Base-by-base conservation (phyloP, 768 basidiomycete species). In the Boletus rubroflammeus region DNA sequence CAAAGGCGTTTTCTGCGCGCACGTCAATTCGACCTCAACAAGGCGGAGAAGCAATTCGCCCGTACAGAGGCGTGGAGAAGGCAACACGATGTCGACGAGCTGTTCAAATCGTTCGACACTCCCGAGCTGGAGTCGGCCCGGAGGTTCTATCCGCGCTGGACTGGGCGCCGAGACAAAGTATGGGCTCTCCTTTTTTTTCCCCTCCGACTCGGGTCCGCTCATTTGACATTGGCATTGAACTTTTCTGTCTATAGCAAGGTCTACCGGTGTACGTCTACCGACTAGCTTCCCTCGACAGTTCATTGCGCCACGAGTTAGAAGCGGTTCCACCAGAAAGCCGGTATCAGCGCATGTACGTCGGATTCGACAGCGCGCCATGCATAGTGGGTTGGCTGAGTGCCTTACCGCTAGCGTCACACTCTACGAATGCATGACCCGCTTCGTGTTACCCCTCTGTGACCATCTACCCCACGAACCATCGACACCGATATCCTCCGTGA, bases 1-100 rank as follows among this genome's bases (percentile, higher is more conserved):
- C 5, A 23, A 32, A 93, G 91, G 25, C 87, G 92, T 11, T 93
- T 92, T 65, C 80, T 93, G 3, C 81, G 90, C n/a, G 92, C 92
- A 6, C 77, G 92, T 54, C 76, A 76, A 53, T 93, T 84, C 66
- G 79, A 88, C 55, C 72, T 78, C 14, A 60, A 69, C 19, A 79
- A 81, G 54, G 90, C 90, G 0, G 75, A 81, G 68, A 80, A 81
- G 55, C 88, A 93, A 64, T 92, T 92, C 63, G 68, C 81, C 2
- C 78, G 79, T 15, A 73, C 86, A 0, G 82, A 86, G 62, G 73
- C 75, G 5, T 94, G 92, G 92, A 73, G 89, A 56, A 75, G 75
- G 61, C 71, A 80, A 62, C 74, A 86, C 62, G 67, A 81, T 31
- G 82, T 93, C 3, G 77, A 81, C 29, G 74, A 75, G n/a, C 73